Evolutionary conservation across 208 protist genomes (phyloP), one percentile per base, ranked within the genome.

Genomic region (Trypanosoma theileri): DNA sequence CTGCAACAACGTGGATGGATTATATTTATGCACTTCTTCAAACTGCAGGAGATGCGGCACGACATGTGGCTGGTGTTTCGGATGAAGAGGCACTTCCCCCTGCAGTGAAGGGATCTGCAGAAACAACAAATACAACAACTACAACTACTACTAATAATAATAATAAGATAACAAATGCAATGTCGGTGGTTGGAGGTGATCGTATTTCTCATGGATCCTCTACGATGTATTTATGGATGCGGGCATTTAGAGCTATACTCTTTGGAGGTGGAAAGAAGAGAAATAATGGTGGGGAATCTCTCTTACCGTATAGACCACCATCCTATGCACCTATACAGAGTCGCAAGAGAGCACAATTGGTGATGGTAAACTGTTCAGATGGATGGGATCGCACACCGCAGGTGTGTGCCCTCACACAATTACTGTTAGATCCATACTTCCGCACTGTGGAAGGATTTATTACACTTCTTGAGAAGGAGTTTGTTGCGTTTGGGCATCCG

Each of bases 331-430:
- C 61, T 51, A n/a, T 67, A 19, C 60, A 64, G 16, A 59, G 51
- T 48, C 40, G 63, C 3, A 75, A 68, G 22, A 51, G 17, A 21
- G 76, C 71, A 22, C 50, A 31, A 3, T 31, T 71, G 16, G 65
- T 84, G 19, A 26, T 84, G 8, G 56, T 84, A 6, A 75, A 86
- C 50, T 86, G 81, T 45, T 75, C 80, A 42, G 98, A 99, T 70
- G 98, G 98, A 0, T 99, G 97, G 97, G 98, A 99, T 77, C 65
- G 98, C 44, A 99, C 98, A 3, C 54, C 95, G 19, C 93, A 98
- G 71, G 53, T 98, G 10, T 73, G 64, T 26, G 72, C 91, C 0
- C 72, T 99, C 0, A 58, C 93, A 11, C 69, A 96, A 75, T 16
- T 99, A 21, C 62, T 98, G 13, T 62, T 99, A 3, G 98, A 99